Base-by-base conservation (phyloP, 1,139 yeast genomes). In the Blastobotrys indianensis region DNA sequence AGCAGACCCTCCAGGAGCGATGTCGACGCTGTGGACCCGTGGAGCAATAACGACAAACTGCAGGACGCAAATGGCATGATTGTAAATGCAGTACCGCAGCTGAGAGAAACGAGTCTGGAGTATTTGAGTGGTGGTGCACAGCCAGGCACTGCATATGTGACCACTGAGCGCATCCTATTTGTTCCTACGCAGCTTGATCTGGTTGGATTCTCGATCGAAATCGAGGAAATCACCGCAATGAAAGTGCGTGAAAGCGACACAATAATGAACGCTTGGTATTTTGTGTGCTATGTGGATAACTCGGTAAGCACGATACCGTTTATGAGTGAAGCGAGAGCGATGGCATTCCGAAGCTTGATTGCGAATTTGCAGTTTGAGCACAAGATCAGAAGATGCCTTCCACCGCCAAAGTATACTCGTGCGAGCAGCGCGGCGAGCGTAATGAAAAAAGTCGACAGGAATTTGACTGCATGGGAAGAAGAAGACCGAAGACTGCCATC, bases 331-430 rank as follows among this genome's bases (percentile, higher is more conserved):
- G 36, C 46, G 17, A 53, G 63, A 5, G 56, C 64, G 17, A 51
- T 54, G 16, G 54, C 62, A 13, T 62, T 61, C 39, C 49, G 58
- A 30, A 56, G 59, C 40, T 53, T 62, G 33, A 54, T 62, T 37
- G 52, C 62, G 28, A 62, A 62, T 42, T 53, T 62, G 37, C 59
- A 63, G 20, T 61, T 62, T 39, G 66, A 62, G 49, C 64, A 61
- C 42, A 56, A 54, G 52, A 61, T 62, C 32, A 55, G 62, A 32
- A 54, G 54, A 17, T 54, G 56, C 34, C 53, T 62, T 30, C 63
- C 66, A 4, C 66, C 66, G 1, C 52, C 54, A 6, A 13, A 39
- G 25, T 20, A 20, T 20, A 20, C 25, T 7, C 25, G 25, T 20
- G 25, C 25, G 7, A 20, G 7, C 25, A 20, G 25, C 25, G 25